A percentile compares a stretch with the other conserved stretches of the same genome.
Evolutionary conservation across 2,329 filamentous ascomycete genomes (phyloP).

Genomic region (Phyllosticta citriasiana): DNA sequence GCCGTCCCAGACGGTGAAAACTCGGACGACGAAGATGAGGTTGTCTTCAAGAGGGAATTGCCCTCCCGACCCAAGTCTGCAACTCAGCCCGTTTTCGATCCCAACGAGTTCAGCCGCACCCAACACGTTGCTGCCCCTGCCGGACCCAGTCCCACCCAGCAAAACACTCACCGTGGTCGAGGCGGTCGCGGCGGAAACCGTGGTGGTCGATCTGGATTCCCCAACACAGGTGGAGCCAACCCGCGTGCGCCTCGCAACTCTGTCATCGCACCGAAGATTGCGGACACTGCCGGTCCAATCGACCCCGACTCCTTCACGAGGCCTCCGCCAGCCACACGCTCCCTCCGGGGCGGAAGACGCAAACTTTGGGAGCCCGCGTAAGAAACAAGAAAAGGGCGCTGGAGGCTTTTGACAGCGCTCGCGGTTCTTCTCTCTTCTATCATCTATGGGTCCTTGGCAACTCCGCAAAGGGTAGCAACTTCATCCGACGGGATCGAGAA

Average conservation of each 20-base stretch:
- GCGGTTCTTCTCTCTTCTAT: not conserved
- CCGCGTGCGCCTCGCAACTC: conserved; percentile 16
- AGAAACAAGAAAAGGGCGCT: not conserved
- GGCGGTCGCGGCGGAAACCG: conserved; percentile 21
- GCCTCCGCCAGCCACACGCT: conserved; percentile 20
- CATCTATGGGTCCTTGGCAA: not conserved
- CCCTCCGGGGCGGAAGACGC: conserved; percentile 24
- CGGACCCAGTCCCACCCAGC: conserved; percentile 11
- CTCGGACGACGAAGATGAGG: conserved; percentile 28
- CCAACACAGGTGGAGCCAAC: not conserved
- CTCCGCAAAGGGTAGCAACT: not conserved
- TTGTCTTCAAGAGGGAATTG: conserved; percentile 22
- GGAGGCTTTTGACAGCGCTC: not conserved
- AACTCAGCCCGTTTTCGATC: conserved; percentile 33
- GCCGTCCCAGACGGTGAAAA: not conserved
- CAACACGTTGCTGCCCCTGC: conserved; percentile 13
- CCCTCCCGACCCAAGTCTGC: conserved; percentile 16
- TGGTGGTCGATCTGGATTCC: conserved; percentile 16
- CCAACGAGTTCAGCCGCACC: conserved; percentile 37
- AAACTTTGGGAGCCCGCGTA: conserved; percentile 33
- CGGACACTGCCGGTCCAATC: conserved; percentile 21
- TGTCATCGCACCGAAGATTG: conserved; percentile 16
- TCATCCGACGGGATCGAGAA: not conserved
- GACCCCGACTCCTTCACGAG: conserved; percentile 32
- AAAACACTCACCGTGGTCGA: not conserved